Evolutionary conservation across 495 filamentous ascomycete species (phyloP), one percentile per base, ranked within the genome.

Genomic region (Mytilinidion resinicola): DNA sequence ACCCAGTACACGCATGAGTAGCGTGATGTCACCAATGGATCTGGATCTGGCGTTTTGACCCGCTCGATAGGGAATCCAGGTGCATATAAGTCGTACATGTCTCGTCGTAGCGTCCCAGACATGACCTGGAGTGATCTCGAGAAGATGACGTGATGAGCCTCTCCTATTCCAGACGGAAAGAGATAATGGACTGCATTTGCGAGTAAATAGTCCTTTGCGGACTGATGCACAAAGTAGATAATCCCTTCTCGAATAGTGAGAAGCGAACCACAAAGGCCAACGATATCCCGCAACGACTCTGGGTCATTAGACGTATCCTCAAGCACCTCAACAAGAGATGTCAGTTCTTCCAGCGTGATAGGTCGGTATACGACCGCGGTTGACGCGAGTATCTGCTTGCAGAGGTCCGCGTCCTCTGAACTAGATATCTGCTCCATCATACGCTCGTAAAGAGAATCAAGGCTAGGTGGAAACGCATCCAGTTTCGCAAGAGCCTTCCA

Each of bases 391-490:
- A 39, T 39, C 14, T 14, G 37, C 37, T 39, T 39, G 14, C 9
- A 39, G 36, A 69, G 62, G n/a, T 65, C 49, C 55, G 53, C 30
- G 62, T 67, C 51, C 3, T 70, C 56, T 55, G 64, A 57, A 17
- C 47, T 55, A 7, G 37, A 17, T 30, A 71, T 62, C 48, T 70
- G 57, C 1, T 67, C 39, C 43, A 71, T 51, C 69, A 71, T 72
- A 30, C 63, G 62, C 11, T 44, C 14, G 44, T 72, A 72, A 11
- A 72, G 46, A n/a, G 53, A 35, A 48, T 63, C 47, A 47, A 72
- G 67, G 17, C 64, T 62, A 54, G 62, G 50, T 15, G 70, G 67
- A 54, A 68, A 62, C 8, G 19, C 43, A 0, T 20, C 65, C 9
- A 39, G 37, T 14, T 14, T 9, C 8, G 8, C 8, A 9, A 39